Evolutionary conservation across 768 basidiomycete species (phyloP), one percentile per base, ranked within the genome.

Genomic region (Tephrocybe sp.): DNA sequence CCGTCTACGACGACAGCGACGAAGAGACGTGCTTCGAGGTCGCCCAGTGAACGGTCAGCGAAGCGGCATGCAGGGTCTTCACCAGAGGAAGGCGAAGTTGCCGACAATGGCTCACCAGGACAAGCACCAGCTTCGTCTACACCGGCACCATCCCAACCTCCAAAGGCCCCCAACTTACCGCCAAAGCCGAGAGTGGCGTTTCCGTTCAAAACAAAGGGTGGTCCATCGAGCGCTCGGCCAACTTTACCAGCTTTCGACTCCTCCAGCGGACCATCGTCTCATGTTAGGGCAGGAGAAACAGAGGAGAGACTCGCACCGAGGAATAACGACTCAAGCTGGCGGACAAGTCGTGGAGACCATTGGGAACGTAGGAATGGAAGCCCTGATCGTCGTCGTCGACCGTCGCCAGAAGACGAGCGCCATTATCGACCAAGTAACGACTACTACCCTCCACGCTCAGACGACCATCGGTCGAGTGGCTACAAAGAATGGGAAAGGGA

Each of bases 51-150:
- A 31, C 74, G 84, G 43, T 73, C 78, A 9, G 30, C 64, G 4
- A 89, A 90, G 61, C 75, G 85, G 37, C 70, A 63, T 16, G 71
- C 74, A 8, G 76, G 83, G 2, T 84, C 84, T 9, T 82, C 87
- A 1, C 88, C 88, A 42, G 89, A 91, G 65, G 89, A 91, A 62
- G 89, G 89, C 52, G 89, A 91, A 58, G 69, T 91, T 42, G 87
- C 88, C 67, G 88, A 90, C 27, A 29, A 11, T 63, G 69, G 58
- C 48, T 45, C 59, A 13, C 46, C 61, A 47, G 18, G 36, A 45
- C 57, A 52, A 58, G 38, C 58, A 27, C 49, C 11, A 11, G 11
- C 62, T 44, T 50, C 58, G 36, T 45, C 54, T 37, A 50, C 62
- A 31, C 54, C 63, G 29, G 59, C 62, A 43, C 57, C 68, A 31